These are phyloP conservation scores for Groenewaldozyma auringiensis DNA, from an alignment of 1,139 yeast species.

Conservation along the genomic window DNA sequence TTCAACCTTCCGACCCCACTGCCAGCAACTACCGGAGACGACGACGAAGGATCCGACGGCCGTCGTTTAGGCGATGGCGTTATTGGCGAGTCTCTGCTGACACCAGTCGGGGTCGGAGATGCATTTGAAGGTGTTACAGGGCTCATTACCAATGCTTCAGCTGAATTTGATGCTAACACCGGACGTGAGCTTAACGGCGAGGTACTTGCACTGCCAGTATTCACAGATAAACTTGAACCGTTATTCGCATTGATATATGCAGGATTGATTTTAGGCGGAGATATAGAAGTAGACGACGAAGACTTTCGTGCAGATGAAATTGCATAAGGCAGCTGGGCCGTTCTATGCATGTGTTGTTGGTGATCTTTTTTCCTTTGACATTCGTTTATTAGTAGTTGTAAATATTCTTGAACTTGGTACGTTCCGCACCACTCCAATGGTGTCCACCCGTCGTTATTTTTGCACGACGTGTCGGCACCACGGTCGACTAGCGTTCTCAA, in stretches of 20 bases:
- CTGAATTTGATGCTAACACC: neutral
- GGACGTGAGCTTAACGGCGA: neutral
- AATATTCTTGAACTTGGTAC: slow-evolving; percentile 31
- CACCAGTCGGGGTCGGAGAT: neutral
- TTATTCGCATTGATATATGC: neutral
- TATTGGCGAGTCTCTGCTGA: neutral
- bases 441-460: slow-evolving; percentile 59
- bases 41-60: neutral
- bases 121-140: neutral
- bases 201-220: neutral
- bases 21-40: no score
- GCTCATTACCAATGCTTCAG: neutral
- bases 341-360: neutral
- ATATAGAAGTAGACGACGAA: no score
- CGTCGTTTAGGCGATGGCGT: neutral
- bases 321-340: no score
- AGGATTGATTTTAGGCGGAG: neutral
- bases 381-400: slow-evolving; percentile 27
- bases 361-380: slow-evolving; percentile 12
- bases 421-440: slow-evolving; percentile 43
- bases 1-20: no score
- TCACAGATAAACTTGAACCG: no score
- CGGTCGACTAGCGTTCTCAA: slow-evolving; percentile 50
- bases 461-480: slow-evolving; percentile 41
- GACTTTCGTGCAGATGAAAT: no score